A percentile compares a stretch with the other conserved stretches of the same genome.
Conservation (phyloP, 2,329 filamentous ascomycete genomes). For the Colletotrichum nymphaeae region DNA sequence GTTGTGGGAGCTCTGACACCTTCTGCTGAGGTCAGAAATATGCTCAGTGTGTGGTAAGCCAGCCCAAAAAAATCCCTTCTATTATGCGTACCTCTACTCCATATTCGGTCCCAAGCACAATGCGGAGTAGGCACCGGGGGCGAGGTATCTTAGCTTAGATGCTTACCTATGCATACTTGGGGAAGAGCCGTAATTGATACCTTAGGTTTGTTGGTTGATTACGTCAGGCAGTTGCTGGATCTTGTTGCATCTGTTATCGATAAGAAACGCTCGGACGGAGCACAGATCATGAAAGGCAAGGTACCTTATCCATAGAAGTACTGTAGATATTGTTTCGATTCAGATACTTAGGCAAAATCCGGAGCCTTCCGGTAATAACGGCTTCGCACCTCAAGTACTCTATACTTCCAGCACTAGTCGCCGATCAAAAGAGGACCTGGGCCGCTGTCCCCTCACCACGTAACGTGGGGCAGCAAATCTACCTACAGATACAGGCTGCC, state of each 20-base stretch:
- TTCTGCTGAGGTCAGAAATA: not conserved
- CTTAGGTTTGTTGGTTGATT: too few relatives aligned
- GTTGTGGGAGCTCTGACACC: not conserved
- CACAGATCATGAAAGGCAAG: too few relatives aligned
- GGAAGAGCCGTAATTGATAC: too few relatives aligned
- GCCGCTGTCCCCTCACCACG: not conserved
- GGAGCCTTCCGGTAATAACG: not conserved
- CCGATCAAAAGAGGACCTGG: conserved; percentile 11
- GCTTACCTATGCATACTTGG: too few relatives aligned
- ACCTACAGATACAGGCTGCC: not conserved
- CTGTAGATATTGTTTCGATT: too few relatives aligned
- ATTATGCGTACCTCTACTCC: not conserved
- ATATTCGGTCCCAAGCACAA: not conserved
- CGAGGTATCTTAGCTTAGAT: too few relatives aligned
- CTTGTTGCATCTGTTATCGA: too few relatives aligned
- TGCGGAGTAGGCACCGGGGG: not conserved
- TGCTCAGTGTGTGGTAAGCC: not conserved
- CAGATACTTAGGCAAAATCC: too few relatives aligned
- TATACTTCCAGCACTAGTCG: not conserved
- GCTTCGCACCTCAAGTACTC: not conserved
- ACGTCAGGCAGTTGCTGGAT: too few relatives aligned
- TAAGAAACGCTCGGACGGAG: too few relatives aligned
- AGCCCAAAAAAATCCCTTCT: not conserved
- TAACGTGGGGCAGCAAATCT: not conserved
- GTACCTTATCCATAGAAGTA: too few relatives aligned